phyloP scores from a whole-genome alignment of 352 stramenopile genomes.

The Phytophthora macrochlamydospora region DNA sequence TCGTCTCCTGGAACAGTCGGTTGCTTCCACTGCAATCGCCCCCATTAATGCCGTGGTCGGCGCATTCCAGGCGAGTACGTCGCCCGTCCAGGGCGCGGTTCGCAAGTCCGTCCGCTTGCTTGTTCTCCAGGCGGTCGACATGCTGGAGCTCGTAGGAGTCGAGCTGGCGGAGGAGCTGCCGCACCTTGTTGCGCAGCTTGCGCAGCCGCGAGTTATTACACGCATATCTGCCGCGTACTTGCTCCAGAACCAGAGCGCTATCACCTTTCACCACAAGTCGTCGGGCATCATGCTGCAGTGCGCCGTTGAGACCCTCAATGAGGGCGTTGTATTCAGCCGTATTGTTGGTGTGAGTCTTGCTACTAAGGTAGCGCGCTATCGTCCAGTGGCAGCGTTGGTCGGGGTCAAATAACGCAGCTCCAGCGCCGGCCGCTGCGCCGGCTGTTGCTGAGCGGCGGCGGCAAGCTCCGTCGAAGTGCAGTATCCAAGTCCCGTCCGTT shows the following conservation, averaged over 20 bases:
- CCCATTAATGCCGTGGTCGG: background rate
- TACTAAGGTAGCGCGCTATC: background rate
- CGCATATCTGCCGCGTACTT: conserved; percentile 9
- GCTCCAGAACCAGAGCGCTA: conserved; percentile 5
- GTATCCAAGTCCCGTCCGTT: background rate
- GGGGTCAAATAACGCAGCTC: background rate
- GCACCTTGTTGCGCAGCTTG: conserved; percentile 9
- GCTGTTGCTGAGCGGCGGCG: background rate
- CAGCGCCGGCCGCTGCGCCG: background rate
- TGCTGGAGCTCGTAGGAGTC: conserved; percentile 1
- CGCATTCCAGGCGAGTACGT: background rate
- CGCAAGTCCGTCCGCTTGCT: conserved; percentile 15
- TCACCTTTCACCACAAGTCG: conserved; percentile 9
- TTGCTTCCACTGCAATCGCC: background rate
- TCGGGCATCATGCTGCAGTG: background rate
- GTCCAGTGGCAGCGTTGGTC: background rate
- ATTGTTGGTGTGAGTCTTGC: conserved; percentile 1
- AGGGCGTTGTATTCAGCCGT: background rate
- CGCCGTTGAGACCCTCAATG: background rate
- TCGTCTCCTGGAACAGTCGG: background rate
- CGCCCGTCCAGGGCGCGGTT: conserved; percentile 13
- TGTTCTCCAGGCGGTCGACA: conserved; percentile 12
- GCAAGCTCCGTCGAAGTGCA: conserved; percentile 7
- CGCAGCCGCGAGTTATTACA: conserved; percentile 11
- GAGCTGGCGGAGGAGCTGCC: background rate